These are phyloP conservation scores for Coemansia sp. DNA, from an alignment of 192 early-diverging fungal species.

Conservation along the genomic window DNA sequence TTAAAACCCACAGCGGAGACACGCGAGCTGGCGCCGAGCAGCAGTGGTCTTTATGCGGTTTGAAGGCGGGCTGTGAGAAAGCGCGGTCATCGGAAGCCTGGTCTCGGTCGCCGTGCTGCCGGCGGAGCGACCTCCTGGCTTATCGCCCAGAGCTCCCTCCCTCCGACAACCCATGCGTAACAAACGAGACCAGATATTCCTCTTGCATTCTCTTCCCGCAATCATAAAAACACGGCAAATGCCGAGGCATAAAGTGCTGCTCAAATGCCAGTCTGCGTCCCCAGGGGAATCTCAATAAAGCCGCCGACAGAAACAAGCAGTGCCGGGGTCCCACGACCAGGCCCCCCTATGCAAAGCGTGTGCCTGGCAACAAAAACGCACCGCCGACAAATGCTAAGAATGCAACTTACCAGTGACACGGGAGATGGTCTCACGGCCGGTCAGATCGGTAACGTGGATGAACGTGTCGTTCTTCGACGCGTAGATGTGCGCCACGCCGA, in stretches of 20 bases:
- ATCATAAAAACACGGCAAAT: neutral
- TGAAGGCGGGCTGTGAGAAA: too few relatives aligned
- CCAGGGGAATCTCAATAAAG: conserved; percentile 52
- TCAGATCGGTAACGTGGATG: conserved; percentile 99
- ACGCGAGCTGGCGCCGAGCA: conserved; percentile 9
- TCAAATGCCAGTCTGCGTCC: conserved; percentile 32
- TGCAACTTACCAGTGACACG: conserved; percentile 94
- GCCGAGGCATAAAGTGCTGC: conserved; percentile 8
- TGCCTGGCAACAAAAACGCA: neutral
- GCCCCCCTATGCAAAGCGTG: neutral
- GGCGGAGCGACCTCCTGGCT: too few relatives aligned
- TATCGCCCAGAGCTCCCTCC: too few relatives aligned
- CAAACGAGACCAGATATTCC: neutral
- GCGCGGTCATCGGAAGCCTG: too few relatives aligned
- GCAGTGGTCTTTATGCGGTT: neutral
- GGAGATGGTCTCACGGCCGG: conserved; percentile 98
- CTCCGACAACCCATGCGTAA: conserved; percentile 2
- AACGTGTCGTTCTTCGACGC: conserved; percentile 99
- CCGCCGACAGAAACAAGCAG: neutral
- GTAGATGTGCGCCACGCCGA: conserved; percentile 99
- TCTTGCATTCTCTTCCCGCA: neutral
- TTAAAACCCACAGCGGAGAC: conserved; percentile 47
- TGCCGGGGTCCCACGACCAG: neutral
- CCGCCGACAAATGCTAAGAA: neutral
- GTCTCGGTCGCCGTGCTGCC: neutral